A percentile compares a stretch with the other conserved stretches of the same genome.
phyloP scores from a whole-genome alignment of 192 early-diverging fungal species.

The Obelidium mucronatum region DNA sequence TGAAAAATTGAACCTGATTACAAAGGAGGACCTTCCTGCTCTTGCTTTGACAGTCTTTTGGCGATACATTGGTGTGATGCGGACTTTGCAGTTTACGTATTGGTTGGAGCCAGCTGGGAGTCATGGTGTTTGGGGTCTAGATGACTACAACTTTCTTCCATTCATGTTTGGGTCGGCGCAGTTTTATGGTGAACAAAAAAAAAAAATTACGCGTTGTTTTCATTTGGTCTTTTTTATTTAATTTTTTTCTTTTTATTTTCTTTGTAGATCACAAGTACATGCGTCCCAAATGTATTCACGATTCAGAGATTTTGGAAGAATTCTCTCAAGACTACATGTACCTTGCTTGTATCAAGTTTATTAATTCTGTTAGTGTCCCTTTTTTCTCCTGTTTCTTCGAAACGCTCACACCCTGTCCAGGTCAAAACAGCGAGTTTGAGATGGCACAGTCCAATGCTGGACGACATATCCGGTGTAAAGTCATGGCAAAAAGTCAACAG shows the following conservation, averaged over 20 bases:
- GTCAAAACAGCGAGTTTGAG: constrained; percentile 54
- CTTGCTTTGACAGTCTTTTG: constrained; percentile 69
- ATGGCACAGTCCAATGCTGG: constrained; percentile 93
- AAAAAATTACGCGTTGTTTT: too few relatives aligned
- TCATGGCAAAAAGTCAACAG: constrained; percentile 90
- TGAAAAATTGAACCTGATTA: constrained; percentile 73
- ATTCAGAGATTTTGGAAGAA: constrained; percentile 85
- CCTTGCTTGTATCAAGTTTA: constrained; percentile 91
- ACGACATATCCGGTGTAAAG: constrained; percentile 90
- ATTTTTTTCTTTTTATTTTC: constrained; percentile 16
- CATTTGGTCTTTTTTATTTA: too few relatives aligned
- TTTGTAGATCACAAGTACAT: constrained; percentile 83
- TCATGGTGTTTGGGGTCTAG: constrained; percentile 99
- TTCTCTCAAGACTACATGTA: constrained; percentile 96
- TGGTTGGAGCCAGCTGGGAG: constrained; percentile 97
- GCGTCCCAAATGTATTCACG: constrained; percentile 93
- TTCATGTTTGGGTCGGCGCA: constrained; percentile 93
- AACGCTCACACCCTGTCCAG: constrained; percentile 28
- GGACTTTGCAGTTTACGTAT: constrained; percentile 87
- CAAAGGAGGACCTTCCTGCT: constrained; percentile 73
- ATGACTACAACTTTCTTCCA: constrained; percentile 97
- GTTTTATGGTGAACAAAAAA: constrained; percentile 68
- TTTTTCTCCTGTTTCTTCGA: not conserved
- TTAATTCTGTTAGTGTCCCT: constrained; percentile 72
- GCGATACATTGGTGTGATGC: constrained; percentile 87